phyloP scores from a whole-genome alignment of 768 basidiomycete species.

The Russula griseocarnosa region DNA sequence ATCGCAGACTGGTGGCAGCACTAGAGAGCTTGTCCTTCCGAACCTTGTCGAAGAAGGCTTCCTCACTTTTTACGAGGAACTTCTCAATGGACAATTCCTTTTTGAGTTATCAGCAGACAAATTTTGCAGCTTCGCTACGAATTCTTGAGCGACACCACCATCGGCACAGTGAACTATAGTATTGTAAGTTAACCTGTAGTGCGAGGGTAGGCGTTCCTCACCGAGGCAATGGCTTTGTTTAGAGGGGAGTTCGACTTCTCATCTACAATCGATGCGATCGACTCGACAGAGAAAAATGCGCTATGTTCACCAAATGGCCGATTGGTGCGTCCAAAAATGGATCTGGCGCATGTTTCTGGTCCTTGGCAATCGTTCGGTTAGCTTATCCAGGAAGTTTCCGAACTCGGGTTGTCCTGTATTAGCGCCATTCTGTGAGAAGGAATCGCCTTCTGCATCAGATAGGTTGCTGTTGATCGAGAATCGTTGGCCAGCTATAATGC shows the following conservation, averaged over 20 bases:
- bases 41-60: slow-evolving; percentile 87
- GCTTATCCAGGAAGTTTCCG: slow-evolving; percentile 81
- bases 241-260: slow-evolving; percentile 88
- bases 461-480: slow-evolving; percentile 41
- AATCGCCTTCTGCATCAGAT: slow-evolving; percentile 61
- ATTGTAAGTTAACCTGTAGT: slow-evolving; percentile 18
- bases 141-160: slow-evolving; percentile 85
- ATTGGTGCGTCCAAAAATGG: slow-evolving; percentile 78
- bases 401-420: slow-evolving; percentile 44
- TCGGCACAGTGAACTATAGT: slow-evolving; percentile 82
- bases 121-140: slow-evolving; percentile 76
- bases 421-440: slow-evolving; percentile 43
- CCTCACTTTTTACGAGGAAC: slow-evolving; percentile 86
- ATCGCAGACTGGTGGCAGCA: slow-evolving; percentile 74
- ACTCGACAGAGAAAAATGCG: slow-evolving; percentile 80
- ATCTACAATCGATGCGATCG: slow-evolving; percentile 86
- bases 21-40: slow-evolving; percentile 83
- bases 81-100: slow-evolving; percentile 90
- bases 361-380: slow-evolving; percentile 76
- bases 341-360: slow-evolving; percentile 74
- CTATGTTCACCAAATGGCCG: slow-evolving; percentile 80
- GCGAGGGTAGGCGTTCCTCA: slow-evolving; percentile 36
- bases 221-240: slow-evolving; percentile 90
- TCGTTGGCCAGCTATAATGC: slow-evolving; percentile 32
- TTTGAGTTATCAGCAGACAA: slow-evolving; percentile 86